Conservation (phyloP, 129 eudicot species). For the Pseudognaphalium luteoalbum region DNA sequence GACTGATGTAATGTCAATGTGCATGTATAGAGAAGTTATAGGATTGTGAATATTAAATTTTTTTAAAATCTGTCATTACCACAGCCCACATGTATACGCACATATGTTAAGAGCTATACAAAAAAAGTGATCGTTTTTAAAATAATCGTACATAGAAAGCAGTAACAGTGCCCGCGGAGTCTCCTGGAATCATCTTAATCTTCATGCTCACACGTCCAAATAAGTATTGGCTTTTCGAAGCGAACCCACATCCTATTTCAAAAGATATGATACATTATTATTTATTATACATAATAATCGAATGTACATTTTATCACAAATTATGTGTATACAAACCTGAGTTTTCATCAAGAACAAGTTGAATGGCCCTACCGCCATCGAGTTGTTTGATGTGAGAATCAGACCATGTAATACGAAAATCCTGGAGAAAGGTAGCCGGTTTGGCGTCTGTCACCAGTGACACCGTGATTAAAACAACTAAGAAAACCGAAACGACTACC, state of each 20-base stretch:
- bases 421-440: conserved; percentile 73
- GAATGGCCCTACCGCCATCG: conserved; percentile 72
- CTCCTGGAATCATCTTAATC: conserved; percentile 85
- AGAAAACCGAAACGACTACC: conserved; percentile 8
- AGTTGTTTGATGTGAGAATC: conserved; percentile 69
- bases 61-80: too few relatives aligned
- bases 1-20: too few relatives aligned
- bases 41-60: too few relatives aligned
- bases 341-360: conserved; percentile 71
- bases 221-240: conserved; percentile 61
- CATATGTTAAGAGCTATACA: too few relatives aligned
- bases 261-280: background rate
- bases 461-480: conserved; percentile 14
- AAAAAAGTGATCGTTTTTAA: background rate
- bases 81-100: too few relatives aligned
- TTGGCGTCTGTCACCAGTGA: conserved; percentile 23
- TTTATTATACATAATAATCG: background rate
- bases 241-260: conserved; percentile 60
- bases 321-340: conserved; percentile 45
- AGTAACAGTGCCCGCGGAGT: conserved; percentile 93
- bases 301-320: background rate
- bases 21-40: too few relatives aligned
- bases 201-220: conserved; percentile 85
- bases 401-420: conserved; percentile 71
- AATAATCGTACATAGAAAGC: conserved; percentile 65